phyloP scores from a whole-genome alignment of 176 grass and related monocot genomes.

The Rhipidocladum racemiflorum region DNA sequence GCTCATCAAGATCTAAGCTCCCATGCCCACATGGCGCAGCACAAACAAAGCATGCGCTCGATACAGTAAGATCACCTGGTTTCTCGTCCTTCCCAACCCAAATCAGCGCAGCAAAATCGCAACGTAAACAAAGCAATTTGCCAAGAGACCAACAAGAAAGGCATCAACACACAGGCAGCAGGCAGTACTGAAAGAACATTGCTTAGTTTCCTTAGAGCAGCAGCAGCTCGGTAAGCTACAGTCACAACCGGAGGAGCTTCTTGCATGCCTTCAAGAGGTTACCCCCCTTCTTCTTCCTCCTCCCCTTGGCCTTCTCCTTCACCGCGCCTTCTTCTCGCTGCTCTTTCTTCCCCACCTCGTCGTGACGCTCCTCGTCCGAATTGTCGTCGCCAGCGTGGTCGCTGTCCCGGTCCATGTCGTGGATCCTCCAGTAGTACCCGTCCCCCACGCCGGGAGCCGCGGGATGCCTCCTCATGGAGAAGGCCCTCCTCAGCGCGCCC shows the following conservation, averaged over 20 bases:
- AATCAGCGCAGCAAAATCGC: not conserved
- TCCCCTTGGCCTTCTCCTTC: not conserved
- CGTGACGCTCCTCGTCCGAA: constrained; percentile 10
- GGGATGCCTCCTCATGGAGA: constrained; percentile 58
- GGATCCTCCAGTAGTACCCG: constrained; percentile 72
- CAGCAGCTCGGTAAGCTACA: not conserved
- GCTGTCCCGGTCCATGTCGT: constrained; percentile 46
- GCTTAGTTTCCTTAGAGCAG: not conserved
- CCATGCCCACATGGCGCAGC: not conserved
- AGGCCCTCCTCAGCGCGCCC: constrained; percentile 46
- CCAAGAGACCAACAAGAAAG: not conserved
- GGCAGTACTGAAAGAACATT: not conserved
- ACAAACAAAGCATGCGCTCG: not conserved
- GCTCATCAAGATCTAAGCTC: constrained; percentile 1
- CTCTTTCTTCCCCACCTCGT: not conserved
- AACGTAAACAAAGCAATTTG: not conserved
- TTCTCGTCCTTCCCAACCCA: not conserved
- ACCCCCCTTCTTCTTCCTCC: constrained; percentile 31
- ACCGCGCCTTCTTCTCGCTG: not conserved
- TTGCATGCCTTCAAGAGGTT: constrained; percentile 46
- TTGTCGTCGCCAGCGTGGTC: constrained; percentile 8
- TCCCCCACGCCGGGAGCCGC: constrained; percentile 12
- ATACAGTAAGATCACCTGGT: not conserved
- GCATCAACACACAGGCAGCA: not conserved
- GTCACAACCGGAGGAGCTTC: constrained; percentile 42